Evolutionary conservation across 1,284 basidiomycete genomes (phyloP), one percentile per base, ranked within the genome.

Genomic region (Moesziomyces parantarcticus): DNA sequence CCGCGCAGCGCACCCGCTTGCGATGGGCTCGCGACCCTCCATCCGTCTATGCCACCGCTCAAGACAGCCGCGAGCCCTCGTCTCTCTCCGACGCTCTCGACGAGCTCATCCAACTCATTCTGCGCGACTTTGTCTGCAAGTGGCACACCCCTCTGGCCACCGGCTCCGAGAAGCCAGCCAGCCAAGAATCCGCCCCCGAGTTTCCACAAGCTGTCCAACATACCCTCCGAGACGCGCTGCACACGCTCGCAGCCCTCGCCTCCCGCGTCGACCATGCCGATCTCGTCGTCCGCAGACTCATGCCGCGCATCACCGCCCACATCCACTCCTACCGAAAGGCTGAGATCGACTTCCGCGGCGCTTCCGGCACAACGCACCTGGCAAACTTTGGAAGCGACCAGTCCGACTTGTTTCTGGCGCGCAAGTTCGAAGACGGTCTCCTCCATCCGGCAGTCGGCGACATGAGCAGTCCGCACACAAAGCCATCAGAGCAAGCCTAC

Each of bases 291-390:
- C 91, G 90, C 56, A 90, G 89, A 3, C 89, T 98, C 26, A 84
- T 97, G 7, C 96, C 96, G 3, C 91, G 90, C 77, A 85, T 98
- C 57, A 97, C 93, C 0, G 86, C 89, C 0, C 96, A 98, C 82
- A 88, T 98, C 29, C 92, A 95, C 64, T 90, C 91, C 52, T 97
- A 93, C 82, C 90, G 92, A n/a, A 89, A 92, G 69, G 93, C 94
- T n/a, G 93, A 96, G 83, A 88, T 92, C 47, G 90, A 90, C 8
- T 86, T 92, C 40, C 89, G 90, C 32, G 92, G 91, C 45, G 54
- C 66, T 6, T 69, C 66, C 29, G 58, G 56, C 42, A 47, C 61
- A 14, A 47, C 52, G 11, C 54, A 60, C 3, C 58, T 74, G 14
- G 57, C 58, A 41, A 58, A 48, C 42, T 58, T 54, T 18, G 65